A percentile compares a stretch with the other conserved stretches of the same genome.
Conservation (phyloP, 345 rosid species). For the Lagerstroemia speciosa region DNA sequence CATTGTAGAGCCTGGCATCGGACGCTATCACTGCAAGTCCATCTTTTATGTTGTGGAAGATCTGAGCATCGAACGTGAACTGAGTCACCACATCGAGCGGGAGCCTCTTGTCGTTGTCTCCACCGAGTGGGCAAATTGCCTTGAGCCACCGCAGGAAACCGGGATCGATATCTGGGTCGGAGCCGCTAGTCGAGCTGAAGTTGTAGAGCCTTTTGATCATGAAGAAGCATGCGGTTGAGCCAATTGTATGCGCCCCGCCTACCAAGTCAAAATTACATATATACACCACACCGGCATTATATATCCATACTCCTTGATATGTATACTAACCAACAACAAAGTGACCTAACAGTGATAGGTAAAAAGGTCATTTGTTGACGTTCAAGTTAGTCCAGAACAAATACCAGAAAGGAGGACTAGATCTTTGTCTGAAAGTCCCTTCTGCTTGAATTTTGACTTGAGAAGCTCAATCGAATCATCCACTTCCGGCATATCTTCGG, state of each 20-base stretch:
- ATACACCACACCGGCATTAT: no score
- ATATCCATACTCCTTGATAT: no score
- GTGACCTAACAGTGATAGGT: no score
- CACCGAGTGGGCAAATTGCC: constrained; percentile 38
- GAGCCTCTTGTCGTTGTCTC: constrained; percentile 43
- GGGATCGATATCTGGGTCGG: constrained; percentile 60
- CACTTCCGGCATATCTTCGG: constrained; percentile 58
- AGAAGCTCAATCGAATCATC: constrained; percentile 35
- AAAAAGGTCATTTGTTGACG: no score
- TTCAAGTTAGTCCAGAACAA: no score
- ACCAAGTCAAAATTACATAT: no score
- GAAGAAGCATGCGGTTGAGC: constrained; percentile 86
- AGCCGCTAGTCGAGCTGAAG: constrained; percentile 29
- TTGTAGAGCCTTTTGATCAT: constrained; percentile 52
- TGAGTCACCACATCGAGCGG: constrained; percentile 50
- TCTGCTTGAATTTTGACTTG: no score
- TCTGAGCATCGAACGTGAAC: constrained; percentile 40
- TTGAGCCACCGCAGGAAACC: constrained; percentile 33
- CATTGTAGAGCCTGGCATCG: constrained; percentile 60
- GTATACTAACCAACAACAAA: no score
- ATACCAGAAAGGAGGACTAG: no score
- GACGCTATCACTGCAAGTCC: constrained; percentile 72
- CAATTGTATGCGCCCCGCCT: constrained; percentile 66
- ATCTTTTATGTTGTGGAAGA: constrained; percentile 44
- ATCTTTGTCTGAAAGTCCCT: no score